These are phyloP conservation scores for Cynanchum wilfordii DNA, from an alignment of 257 asterid species.

Conservation along the genomic window DNA sequence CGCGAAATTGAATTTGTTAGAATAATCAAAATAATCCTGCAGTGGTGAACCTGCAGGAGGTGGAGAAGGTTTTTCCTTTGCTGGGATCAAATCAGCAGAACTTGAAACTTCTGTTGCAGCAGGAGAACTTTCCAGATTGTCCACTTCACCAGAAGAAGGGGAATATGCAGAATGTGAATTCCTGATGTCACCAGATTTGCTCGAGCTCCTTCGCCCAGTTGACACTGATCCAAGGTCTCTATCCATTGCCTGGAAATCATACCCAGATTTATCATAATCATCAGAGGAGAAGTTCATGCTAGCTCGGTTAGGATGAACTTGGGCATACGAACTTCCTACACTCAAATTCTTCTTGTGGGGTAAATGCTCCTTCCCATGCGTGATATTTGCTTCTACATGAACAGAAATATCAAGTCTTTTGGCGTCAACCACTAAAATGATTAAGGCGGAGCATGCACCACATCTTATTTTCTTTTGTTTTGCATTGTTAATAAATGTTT, in stretches of 20 bases:
- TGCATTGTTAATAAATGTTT: constrained; percentile 24
- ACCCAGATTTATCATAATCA: constrained; percentile 58
- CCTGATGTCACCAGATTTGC: constrained; percentile 29
- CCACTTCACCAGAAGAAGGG: constrained; percentile 41
- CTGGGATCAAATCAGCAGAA: constrained; percentile 20
- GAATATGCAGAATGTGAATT: constrained; percentile 38
- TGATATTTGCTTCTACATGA: constrained; percentile 31
- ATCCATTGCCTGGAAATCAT: constrained; percentile 58
- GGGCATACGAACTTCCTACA: constrained; percentile 19
- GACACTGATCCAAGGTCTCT: constrained; percentile 30
- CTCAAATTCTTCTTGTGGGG: constrained; percentile 10
- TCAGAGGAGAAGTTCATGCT: constrained; percentile 47
- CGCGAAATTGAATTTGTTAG: constrained; percentile 39
- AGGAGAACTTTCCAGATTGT: constrained; percentile 19
- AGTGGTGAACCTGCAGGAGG: constrained; percentile 59
- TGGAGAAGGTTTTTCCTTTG: constrained; percentile 32
- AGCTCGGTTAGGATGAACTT: constrained; percentile 27
- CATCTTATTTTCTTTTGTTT: constrained; percentile 54
- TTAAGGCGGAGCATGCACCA: constrained; percentile 60
- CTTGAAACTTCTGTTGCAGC: constrained; percentile 25
- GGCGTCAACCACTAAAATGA: constrained; percentile 34
- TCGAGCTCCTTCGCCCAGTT: constrained; percentile 28
- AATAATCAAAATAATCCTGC: constrained; percentile 60
- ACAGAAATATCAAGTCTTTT: constrained; percentile 36
- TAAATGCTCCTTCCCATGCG: constrained; percentile 22